Evolutionary conservation across 352 stramenopile species (phyloP), one percentile per base, ranked within the genome.

Genomic region (Phytophthora constricta): DNA sequence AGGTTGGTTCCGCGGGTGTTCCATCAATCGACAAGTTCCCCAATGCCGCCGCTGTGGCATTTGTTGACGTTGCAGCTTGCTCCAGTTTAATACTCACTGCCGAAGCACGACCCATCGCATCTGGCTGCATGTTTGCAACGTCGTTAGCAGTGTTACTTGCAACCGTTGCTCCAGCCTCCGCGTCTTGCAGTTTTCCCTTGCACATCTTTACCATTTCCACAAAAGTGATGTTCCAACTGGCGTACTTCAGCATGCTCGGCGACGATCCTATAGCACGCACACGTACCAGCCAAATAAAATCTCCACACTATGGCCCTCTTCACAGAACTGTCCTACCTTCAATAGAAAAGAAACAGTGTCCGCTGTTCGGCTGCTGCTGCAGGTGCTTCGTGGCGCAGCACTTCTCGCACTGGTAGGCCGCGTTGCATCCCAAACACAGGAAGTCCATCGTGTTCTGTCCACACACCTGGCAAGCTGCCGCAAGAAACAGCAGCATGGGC

Each of bases 291-390:
- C 17, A 27, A 20, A 25, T 28, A 31, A 8, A 60, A 48, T n/a
- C 16, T 3, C 50, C 31, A 48, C 39, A 26, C 8, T 37, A 43
- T 2, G 20, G 4, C 22, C 5, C 2, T 14, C 20, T 23, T 22
- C 16, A 41, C 11, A 41, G 26, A 16, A 55, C 22, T 28, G 28
- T 33, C 47, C 2, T 51, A 87, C 84, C 84, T 80, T 90, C 77
- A 10, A 86, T 72, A 60, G 68, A 79, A 60, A 89, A 79, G 65
- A 75, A 88, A n/a, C 80, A 76, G 54, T 93, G 84, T 4, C 31
- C 34, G 14, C 47, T 56, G 25, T 72, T 50, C 19, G 37, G 34
- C 19, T 70, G 67, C 25, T 52, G 23, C 19, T 73, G 62, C 47
- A 69, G 37, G 42, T 89, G 80, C 37, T 78, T 77, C 13, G 46